phyloP scores from a whole-genome alignment of 176 grass and related monocot genomes.

The Puccinellia tenuiflora region DNA sequence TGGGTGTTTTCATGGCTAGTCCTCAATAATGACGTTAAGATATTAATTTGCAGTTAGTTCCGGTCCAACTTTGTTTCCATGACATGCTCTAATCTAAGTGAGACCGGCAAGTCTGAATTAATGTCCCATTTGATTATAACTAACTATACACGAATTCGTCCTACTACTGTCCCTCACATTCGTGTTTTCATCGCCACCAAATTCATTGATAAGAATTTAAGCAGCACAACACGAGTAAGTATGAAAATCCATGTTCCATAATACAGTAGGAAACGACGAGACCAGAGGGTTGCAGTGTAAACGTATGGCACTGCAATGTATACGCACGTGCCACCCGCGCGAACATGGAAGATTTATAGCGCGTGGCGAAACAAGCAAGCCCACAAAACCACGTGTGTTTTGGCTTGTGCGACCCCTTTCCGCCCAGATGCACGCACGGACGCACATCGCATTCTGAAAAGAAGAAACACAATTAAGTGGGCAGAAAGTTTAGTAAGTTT shows the following conservation, averaged over 20 bases:
- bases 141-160: neutral
- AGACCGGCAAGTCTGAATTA: neutral
- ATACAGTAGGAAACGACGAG: neutral
- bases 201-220: neutral
- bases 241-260: neutral
- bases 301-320: neutral
- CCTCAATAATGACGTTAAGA: too few relatives aligned
- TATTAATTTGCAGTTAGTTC: neutral
- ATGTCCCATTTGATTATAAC: neutral
- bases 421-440: neutral
- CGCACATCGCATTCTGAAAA: neutral
- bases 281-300: neutral
- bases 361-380: neutral
- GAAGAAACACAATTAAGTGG: neutral
- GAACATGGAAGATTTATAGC: neutral
- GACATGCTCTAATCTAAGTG: neutral
- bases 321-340: neutral
- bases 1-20: too few relatives aligned
- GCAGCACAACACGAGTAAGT: neutral
- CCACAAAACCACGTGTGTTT: neutral
- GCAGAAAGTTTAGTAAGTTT: neutral
- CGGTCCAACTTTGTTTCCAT: constrained; percentile 9
- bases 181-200: neutral
- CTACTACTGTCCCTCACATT: neutral
- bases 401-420: neutral